Evolutionary conservation across 2,329 filamentous ascomycete species (phyloP).

Genomic region (Aspergillus candidus): DNA sequence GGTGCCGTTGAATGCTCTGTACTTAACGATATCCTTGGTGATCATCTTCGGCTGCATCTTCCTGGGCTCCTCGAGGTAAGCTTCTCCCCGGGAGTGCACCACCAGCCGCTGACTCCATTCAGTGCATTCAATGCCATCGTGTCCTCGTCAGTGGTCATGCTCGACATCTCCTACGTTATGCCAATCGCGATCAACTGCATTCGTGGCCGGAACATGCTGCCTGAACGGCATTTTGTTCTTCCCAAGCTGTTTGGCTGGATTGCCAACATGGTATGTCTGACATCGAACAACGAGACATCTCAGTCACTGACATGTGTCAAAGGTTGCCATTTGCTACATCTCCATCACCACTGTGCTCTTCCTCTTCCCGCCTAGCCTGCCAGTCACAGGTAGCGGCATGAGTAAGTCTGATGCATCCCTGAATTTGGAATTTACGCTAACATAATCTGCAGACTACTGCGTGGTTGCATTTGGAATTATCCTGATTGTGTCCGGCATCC

Average conservation of each 20-base stretch:
- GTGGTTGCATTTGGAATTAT: slow-evolving; percentile 54
- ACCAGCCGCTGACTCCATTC: background rate
- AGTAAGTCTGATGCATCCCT: slow-evolving; percentile 40
- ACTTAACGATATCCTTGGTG: slow-evolving; percentile 55
- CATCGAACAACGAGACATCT: background rate
- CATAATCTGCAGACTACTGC: slow-evolving; percentile 31
- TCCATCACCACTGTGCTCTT: slow-evolving; percentile 68
- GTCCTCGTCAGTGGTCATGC: slow-evolving; percentile 63
- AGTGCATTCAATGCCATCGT: slow-evolving; percentile 68
- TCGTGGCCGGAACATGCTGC: slow-evolving; percentile 60
- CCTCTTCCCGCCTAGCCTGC: slow-evolving; percentile 63
- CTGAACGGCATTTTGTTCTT: slow-evolving; percentile 54
- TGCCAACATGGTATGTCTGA: slow-evolving; percentile 47
- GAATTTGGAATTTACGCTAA: slow-evolving; percentile 3
- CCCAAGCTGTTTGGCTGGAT: slow-evolving; percentile 53
- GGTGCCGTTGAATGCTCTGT: slow-evolving; percentile 61
- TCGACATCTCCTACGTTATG: slow-evolving; percentile 68
- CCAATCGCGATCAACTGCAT: slow-evolving; percentile 65
- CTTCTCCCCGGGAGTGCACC: background rate
- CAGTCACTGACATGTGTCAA: background rate
- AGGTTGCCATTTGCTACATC: slow-evolving; percentile 57
- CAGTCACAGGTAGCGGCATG: slow-evolving; percentile 63
- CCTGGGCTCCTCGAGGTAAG: slow-evolving; percentile 51
- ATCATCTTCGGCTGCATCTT: slow-evolving; percentile 66
- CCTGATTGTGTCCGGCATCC: slow-evolving; percentile 50